These are phyloP conservation scores for Solanum gandarillasii DNA, from an alignment of 257 asterid species.

Conservation along the genomic window DNA sequence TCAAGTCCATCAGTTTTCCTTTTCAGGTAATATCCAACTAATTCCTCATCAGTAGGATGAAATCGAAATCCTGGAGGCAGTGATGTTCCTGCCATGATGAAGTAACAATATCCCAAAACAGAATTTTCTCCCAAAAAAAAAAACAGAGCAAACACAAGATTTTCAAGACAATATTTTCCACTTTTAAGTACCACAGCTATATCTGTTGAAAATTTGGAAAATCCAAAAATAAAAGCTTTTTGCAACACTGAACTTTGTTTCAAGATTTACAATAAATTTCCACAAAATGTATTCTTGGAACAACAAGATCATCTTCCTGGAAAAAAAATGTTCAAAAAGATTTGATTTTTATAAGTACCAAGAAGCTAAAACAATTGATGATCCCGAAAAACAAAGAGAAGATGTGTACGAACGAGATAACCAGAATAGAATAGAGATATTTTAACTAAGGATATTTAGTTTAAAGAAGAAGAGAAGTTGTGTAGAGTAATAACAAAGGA, in stretches of 20 bases:
- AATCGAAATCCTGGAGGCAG: conserved; percentile 17
- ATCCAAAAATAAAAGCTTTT: conserved; percentile 47
- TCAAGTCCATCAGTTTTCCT: conserved; percentile 40
- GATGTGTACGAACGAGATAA: neutral
- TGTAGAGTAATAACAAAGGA: conserved; percentile 23
- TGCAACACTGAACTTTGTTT: conserved; percentile 15
- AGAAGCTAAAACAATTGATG: neutral
- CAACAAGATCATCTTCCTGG: conserved; percentile 25
- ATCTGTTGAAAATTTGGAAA: conserved; percentile 33
- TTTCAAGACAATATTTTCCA: neutral
- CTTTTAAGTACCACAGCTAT: conserved; percentile 19
- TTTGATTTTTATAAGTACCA: neutral
- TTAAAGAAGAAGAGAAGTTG: conserved; percentile 7
- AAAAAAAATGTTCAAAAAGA: neutral
- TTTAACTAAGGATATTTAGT: neutral
- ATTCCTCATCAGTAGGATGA: conserved; percentile 42
- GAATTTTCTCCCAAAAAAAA: neutral
- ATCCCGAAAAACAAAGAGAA: too few species aligned
- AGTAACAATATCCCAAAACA: neutral
- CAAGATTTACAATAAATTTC: conserved; percentile 25
- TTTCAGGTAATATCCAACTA: conserved; percentile 36
- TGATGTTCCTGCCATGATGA: conserved; percentile 37
- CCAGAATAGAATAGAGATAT: neutral
- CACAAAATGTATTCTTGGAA: conserved; percentile 15
- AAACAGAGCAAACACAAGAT: neutral